Base-by-base conservation (phyloP, 1,284 basidiomycete species). In the Abortiporus biennis region DNA sequence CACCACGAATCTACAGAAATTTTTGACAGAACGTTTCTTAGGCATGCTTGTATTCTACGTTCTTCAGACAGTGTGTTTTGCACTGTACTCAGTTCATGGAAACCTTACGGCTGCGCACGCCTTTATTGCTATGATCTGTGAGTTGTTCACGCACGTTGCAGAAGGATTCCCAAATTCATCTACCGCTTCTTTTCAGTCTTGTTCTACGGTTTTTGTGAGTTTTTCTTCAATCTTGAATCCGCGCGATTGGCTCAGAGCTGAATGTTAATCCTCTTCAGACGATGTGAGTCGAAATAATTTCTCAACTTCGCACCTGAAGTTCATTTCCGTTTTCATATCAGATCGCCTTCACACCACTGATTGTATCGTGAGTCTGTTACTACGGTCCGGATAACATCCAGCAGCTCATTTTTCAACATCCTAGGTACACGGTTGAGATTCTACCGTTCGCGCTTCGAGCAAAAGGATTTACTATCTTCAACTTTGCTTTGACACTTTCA, bases 401-500 rank as follows among this genome's bases (percentile, higher is more conserved):
- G 20, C 29, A n/a, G n/a, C 17, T 27, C 15, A 13, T 3, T 5
- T 9, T 34, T 38, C 24, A 29, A 4, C n/a, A 12, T 36, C 32
- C 6, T 27, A 61, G 57, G 15, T 78, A 80, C 58, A 76, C 73
- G 1, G 66, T 78, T 41, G 78, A 80, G 55, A 78, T 78, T 47
- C 57, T 79, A 37, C 77, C 77, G 0, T 76, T 65, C 57, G 56
- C 67, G 13, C 62, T 82, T 34, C 75, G 79, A 31, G 74, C 80
- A 16, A 80, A 81, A 59, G 79, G 77, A 16, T 71, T 78, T 55
- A 75, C 71, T 19, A 59, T 80, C 9, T 76, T 72, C 63, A 72
- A 71, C 56, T 71, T 78, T 46, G 50, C 66, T 15, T 61, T 76
- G 32, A 72, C 72, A 6, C 47, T 72, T 3, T 70, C 76, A 0